A percentile compares a stretch with the other conserved stretches of the same genome.
Conservation (phyloP, 2,329 filamentous ascomycete species). For the Penicillium sp. region DNA sequence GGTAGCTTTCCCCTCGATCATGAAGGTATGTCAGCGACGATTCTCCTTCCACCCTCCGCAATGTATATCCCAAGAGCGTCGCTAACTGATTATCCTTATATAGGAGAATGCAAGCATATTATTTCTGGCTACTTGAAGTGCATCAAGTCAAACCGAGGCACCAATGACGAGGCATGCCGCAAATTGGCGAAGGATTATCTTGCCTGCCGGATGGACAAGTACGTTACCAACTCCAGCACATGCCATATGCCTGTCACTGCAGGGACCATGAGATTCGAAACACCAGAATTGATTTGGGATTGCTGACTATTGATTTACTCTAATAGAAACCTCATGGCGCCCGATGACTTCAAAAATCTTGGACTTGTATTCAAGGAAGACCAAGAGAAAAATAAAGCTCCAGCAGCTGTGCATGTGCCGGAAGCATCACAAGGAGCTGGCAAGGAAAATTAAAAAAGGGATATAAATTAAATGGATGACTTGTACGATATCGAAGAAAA, state of each 20-base stretch:
- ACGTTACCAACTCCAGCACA: slow-evolving; percentile 36
- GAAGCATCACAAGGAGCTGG: slow-evolving; percentile 3
- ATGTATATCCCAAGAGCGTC: not conserved
- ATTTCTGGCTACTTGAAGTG: slow-evolving; percentile 86
- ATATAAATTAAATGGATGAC: not conserved
- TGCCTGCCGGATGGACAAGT: slow-evolving; percentile 92
- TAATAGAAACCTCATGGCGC: slow-evolving; percentile 86
- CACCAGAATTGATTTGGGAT: not conserved
- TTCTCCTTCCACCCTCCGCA: not conserved
- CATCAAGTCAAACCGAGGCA: slow-evolving; percentile 78
- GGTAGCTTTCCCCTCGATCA: slow-evolving; percentile 97
- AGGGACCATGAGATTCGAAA: not conserved
- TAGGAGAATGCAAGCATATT: slow-evolving; percentile 88
- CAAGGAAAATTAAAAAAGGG: slow-evolving; percentile 10
- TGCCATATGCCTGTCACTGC: not conserved
- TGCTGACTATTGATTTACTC: slow-evolving; percentile 1
- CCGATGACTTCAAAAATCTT: slow-evolving; percentile 90
- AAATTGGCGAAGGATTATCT: slow-evolving; percentile 85
- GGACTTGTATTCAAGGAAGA: slow-evolving; percentile 66
- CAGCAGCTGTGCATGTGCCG: slow-evolving; percentile 1
- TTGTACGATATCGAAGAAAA: slow-evolving; percentile 22
- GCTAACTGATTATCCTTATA: not conserved
- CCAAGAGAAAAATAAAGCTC: slow-evolving; percentile 13
- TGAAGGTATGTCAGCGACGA: slow-evolving; percentile 58
- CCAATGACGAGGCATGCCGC: slow-evolving; percentile 85